Conservation (phyloP, 2,329 filamentous ascomycete genomes). For the Davidsoniella neocaledoniae region DNA sequence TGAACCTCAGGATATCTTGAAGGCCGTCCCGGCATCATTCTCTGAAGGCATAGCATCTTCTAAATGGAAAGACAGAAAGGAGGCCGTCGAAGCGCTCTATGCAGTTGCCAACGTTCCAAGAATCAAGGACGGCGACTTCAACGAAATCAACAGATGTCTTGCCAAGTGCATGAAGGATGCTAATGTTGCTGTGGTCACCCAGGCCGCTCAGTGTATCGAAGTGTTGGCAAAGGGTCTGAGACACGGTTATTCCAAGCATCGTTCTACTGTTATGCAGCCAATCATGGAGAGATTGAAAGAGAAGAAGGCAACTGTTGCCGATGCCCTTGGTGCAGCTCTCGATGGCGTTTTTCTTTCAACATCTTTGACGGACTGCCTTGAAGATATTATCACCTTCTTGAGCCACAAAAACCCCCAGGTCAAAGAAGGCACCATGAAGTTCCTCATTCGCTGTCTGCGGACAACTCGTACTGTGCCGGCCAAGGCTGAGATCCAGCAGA, state of each 20-base stretch:
- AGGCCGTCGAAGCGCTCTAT: conserved; percentile 71
- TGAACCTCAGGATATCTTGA: conserved; percentile 72
- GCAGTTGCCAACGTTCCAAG: conserved; percentile 64
- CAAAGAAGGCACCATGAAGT: conserved; percentile 87
- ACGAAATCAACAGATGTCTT: conserved; percentile 65
- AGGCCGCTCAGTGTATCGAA: conserved; percentile 86
- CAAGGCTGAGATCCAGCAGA: conserved; percentile 66
- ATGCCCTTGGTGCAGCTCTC: conserved; percentile 71
- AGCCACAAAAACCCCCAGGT: conserved; percentile 95
- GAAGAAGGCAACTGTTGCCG: conserved; percentile 79
- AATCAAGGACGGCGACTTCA: conserved; percentile 82
- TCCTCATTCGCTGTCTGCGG: conserved; percentile 74
- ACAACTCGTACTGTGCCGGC: conserved; percentile 69
- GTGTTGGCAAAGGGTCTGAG: conserved; percentile 73
- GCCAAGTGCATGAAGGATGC: conserved; percentile 99
- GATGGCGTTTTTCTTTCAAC: conserved; percentile 54
- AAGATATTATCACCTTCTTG: conserved; percentile 72
- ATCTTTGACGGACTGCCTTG: conserved; percentile 67
- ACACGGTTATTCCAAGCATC: conserved; percentile 63
- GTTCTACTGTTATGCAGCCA: conserved; percentile 62
- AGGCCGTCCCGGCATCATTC: conserved; percentile 69
- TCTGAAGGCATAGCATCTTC: conserved; percentile 70
- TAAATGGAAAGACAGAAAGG: conserved; percentile 98
- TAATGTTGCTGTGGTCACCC: conserved; percentile 84
- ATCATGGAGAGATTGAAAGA: conserved; percentile 95